These are phyloP conservation scores for Fraxinus xanthoxyloides DNA, from an alignment of 305 asterid species.

Conservation along the genomic window DNA sequence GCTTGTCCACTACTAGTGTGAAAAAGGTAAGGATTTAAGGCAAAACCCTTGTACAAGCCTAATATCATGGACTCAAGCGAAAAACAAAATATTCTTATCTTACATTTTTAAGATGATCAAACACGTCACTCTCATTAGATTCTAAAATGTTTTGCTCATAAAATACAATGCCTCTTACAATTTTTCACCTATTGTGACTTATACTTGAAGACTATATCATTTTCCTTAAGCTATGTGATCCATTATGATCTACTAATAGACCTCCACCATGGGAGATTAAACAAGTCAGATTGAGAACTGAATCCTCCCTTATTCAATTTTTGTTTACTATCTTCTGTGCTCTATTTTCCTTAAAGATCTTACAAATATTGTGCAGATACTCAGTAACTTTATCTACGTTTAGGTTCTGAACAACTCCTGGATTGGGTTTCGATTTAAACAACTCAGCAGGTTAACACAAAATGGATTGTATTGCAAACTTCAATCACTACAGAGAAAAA, in stretches of 20 bases:
- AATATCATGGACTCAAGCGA: not conserved
- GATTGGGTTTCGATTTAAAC: not conserved
- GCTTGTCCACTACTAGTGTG: not conserved
- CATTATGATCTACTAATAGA: not conserved
- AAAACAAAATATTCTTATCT: not conserved
- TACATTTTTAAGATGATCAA: not conserved
- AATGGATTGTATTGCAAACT: not conserved
- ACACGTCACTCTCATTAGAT: not conserved
- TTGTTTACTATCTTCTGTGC: not conserved
- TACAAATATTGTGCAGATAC: not conserved
- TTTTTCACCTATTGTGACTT: not conserved
- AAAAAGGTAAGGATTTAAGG: not conserved
- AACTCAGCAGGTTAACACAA: not conserved
- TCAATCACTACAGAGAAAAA: not conserved
- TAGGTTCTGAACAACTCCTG: not conserved
- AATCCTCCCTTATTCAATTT: not conserved
- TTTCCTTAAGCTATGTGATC: not conserved
- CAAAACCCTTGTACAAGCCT: not conserved
- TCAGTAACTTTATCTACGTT: not conserved
- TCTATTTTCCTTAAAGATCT: not conserved
- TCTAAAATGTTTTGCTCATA: not conserved
- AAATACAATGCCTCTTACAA: not conserved
- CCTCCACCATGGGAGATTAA: not conserved
- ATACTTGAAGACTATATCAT: not conserved
- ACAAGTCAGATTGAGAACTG: not conserved